Evolutionary conservation across 108 stramenopile species (phyloP).

Genomic region (Epithemia pelagica): DNA sequence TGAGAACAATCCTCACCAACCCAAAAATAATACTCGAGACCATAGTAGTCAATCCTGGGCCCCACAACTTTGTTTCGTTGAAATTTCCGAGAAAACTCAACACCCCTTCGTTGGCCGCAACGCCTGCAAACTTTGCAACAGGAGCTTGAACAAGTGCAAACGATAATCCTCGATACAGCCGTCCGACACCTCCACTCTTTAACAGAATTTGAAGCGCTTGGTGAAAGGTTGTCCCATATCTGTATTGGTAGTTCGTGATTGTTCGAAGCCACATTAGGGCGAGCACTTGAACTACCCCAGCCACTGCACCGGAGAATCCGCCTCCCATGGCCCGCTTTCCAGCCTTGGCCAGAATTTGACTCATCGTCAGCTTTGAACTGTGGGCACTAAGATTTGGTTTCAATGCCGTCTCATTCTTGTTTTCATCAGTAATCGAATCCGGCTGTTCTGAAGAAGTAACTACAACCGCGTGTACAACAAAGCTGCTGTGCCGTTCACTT

Average conservation of each 20-base stretch:
- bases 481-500: no score
- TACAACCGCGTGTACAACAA: no score
- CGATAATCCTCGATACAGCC: conserved; percentile 85
- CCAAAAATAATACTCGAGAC: conserved; percentile 78
- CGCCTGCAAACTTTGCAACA: conserved; percentile 81
- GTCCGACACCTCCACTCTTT: conserved; percentile 80
- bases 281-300: conserved; percentile 85
- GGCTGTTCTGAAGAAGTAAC: no score
- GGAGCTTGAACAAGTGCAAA: conserved; percentile 93
- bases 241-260: conserved; percentile 91
- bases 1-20: conserved; percentile 73
- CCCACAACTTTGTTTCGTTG: conserved; percentile 43
- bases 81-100: conserved; percentile 47
- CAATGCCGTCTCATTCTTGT: no score
- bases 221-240: conserved; percentile 80
- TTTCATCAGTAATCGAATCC: no score
- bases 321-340: conserved; percentile 68
- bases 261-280: conserved; percentile 87
- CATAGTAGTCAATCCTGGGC: conserved; percentile 67
- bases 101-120: conserved; percentile 90
- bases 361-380: conserved; percentile 3
- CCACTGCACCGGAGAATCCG: conserved; percentile 83
- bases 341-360: conserved; percentile 44
- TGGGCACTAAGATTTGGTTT: no score
- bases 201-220: conserved; percentile 65